Conservation (phyloP, 305 asterid species). For the Andrographis paniculata region DNA sequence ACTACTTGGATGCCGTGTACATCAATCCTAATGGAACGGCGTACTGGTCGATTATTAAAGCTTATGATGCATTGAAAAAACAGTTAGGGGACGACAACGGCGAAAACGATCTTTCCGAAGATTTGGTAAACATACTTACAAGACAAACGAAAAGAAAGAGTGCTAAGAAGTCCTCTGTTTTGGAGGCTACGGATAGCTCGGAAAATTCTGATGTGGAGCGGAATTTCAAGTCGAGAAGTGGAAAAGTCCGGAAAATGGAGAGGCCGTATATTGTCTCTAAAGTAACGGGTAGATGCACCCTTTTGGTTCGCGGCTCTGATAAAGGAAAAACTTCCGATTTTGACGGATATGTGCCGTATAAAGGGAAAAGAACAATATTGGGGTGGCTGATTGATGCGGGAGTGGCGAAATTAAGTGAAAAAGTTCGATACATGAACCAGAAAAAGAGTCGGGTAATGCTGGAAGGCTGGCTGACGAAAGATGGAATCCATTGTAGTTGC, state of each 20-base stretch:
- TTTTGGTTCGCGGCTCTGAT: constrained; percentile 65
- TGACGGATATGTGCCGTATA: constrained; percentile 68
- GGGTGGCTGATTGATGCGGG: constrained; percentile 87
- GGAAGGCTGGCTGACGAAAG: constrained; percentile 96
- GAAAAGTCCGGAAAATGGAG: constrained; percentile 27
- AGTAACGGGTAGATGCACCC: constrained; percentile 75
- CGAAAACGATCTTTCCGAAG: constrained; percentile 48
- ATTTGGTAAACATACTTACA: constrained; percentile 74
- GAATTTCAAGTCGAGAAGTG: constrained; percentile 24
- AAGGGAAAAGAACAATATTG: constrained; percentile 80
- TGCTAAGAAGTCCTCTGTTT: constrained; percentile 27
- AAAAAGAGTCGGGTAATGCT: constrained; percentile 61
- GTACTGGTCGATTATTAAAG: constrained; percentile 94
- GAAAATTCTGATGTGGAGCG: constrained; percentile 31
- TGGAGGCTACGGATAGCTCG: constrained; percentile 31
- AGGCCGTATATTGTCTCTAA: too few relatives aligned
- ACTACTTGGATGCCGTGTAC: constrained; percentile 87
- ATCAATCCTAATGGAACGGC: constrained; percentile 90
- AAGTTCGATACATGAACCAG: constrained; percentile 87
- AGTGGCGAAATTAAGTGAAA: constrained; percentile 54
- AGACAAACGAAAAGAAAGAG: constrained; percentile 55
- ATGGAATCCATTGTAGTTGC: constrained; percentile 96
- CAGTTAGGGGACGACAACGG: constrained; percentile 44
- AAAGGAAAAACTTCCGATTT: constrained; percentile 44
- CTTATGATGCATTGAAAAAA: constrained; percentile 88